Evolutionary conservation across 352 stramenopile genomes (phyloP).

Genomic region (Phytophthora fragariaefolia): DNA sequence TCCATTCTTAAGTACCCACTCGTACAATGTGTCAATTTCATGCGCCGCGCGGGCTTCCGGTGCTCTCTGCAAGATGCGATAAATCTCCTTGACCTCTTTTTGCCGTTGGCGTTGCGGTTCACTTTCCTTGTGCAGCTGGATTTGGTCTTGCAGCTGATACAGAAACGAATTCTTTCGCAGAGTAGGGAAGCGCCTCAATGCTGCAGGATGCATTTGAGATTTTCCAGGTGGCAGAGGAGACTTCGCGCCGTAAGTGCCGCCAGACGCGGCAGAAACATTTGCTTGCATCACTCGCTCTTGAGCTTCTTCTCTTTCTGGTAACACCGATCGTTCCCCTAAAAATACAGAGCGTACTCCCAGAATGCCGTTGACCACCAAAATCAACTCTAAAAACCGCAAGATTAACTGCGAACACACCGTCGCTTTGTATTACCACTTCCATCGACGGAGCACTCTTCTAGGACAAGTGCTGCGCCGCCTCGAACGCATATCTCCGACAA

Average conservation of each 20-base stretch:
- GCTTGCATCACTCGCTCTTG: too few species aligned
- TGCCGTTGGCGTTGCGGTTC: slow-evolving; percentile 54
- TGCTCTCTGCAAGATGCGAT: slow-evolving; percentile 54
- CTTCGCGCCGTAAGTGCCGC: slow-evolving; percentile 14
- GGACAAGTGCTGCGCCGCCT: slow-evolving; percentile 21
- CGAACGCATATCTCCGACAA: slow-evolving; percentile 15
- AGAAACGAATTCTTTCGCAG: slow-evolving; percentile 53
- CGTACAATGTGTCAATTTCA: slow-evolving; percentile 82
- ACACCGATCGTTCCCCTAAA: slow-evolving; percentile 15
- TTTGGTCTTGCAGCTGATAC: slow-evolving; percentile 65
- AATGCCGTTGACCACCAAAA: slow-evolving; percentile 7
- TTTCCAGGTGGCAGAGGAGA: slow-evolving; percentile 11
- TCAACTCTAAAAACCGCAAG: not conserved
- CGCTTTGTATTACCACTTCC: slow-evolving; percentile 34
- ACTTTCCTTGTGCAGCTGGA: slow-evolving; percentile 47
- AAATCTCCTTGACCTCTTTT: slow-evolving; percentile 58
- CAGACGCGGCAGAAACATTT: slow-evolving; percentile 5
- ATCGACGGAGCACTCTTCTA: slow-evolving; percentile 25
- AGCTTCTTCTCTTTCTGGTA: too few species aligned
- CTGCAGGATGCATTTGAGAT: slow-evolving; percentile 21
- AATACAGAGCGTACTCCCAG: slow-evolving; percentile 23
- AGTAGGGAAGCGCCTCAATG: slow-evolving; percentile 43
- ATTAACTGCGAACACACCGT: slow-evolving; percentile 17
- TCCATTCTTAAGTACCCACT: slow-evolving; percentile 83
- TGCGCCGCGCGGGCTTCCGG: slow-evolving; percentile 50